A percentile compares a stretch with the other conserved stretches of the same genome.
These are phyloP conservation scores for Penicillium expansum DNA, from an alignment of 2,329 filamentous ascomycete species.

Conservation along the genomic window DNA sequence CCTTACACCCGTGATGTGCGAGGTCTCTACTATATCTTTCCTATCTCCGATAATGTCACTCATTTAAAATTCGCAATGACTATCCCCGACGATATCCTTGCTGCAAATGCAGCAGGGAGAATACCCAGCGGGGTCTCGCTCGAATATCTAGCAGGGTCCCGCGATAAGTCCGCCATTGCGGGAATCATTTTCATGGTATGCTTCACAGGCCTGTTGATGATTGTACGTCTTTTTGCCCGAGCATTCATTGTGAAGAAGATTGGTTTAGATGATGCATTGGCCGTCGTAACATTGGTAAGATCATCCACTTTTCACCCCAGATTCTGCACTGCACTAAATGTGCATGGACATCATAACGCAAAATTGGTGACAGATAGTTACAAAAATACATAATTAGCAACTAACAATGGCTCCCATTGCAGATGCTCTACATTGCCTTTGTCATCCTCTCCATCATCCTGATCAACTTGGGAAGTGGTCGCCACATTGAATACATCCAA, in stretches of 20 bases:
- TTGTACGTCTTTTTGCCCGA: conserved; percentile 49
- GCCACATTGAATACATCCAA: conserved; percentile 36
- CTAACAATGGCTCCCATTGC: background rate
- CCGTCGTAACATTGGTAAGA: conserved; percentile 47
- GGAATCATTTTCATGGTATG: conserved; percentile 32
- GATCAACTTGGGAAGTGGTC: conserved; percentile 50
- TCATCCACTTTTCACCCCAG: conserved; percentile 5
- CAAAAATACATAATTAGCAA: background rate
- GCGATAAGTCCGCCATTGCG: conserved; percentile 27
- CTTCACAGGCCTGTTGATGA: conserved; percentile 33
- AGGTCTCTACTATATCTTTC: background rate
- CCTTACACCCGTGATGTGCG: background rate
- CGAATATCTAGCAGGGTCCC: conserved; percentile 29
- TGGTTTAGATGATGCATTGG: conserved; percentile 50
- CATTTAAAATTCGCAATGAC: conserved; percentile 17
- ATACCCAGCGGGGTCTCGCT: conserved; percentile 27
- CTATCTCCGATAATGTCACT: conserved; percentile 4
- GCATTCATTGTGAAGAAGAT: conserved; percentile 44
- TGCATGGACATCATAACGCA: background rate
- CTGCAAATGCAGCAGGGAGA: conserved; percentile 27
- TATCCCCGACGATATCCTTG: conserved; percentile 29
- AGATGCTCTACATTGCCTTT: conserved; percentile 43
- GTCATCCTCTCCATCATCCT: conserved; percentile 45
- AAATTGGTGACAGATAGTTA: background rate
- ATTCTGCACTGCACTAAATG: conserved; percentile 4